phyloP scores from a whole-genome alignment of 75 land plant species.

The Selaginella tamariscina region DNA sequence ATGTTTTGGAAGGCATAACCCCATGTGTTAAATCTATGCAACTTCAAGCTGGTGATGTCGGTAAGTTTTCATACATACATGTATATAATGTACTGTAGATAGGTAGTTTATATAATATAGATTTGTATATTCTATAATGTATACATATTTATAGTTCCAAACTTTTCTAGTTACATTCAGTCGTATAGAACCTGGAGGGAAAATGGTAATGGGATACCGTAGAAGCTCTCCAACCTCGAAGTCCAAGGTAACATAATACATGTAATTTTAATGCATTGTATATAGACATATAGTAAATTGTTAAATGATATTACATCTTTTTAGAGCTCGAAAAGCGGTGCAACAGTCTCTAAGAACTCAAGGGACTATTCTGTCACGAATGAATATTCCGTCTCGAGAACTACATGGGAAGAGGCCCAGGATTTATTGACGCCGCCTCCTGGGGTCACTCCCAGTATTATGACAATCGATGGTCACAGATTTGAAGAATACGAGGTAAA shows the following conservation, averaged over 20 bases:
- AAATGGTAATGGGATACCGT: slow-evolving; percentile 87
- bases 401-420: slow-evolving; percentile 90
- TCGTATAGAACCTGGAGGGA: slow-evolving; percentile 84
- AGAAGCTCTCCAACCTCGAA: slow-evolving; percentile 33
- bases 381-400: not conserved
- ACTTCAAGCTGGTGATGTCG: slow-evolving; percentile 91
- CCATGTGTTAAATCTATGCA: slow-evolving; percentile 90
- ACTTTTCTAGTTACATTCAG: slow-evolving; percentile 71
- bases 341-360: not conserved
- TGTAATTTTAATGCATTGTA: too few relatives aligned
- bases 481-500: slow-evolving; percentile 93
- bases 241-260: too few relatives aligned
- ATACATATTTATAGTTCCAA: not conserved
- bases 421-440: slow-evolving; percentile 63
- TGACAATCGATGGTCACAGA: slow-evolving; percentile 78
- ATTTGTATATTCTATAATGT: too few relatives aligned
- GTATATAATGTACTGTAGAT: too few relatives aligned
- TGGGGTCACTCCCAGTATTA: slow-evolving; percentile 32
- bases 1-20: slow-evolving; percentile 92
- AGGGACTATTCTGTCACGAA: too few relatives aligned
- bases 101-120: too few relatives aligned
- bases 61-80: slow-evolving; percentile 25
- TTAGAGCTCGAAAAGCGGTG: too few relatives aligned
- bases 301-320: too few relatives aligned
- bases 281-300: too few relatives aligned